phyloP scores from a whole-genome alignment of 768 basidiomycete species.

The Podaxis mareebaensis region DNA sequence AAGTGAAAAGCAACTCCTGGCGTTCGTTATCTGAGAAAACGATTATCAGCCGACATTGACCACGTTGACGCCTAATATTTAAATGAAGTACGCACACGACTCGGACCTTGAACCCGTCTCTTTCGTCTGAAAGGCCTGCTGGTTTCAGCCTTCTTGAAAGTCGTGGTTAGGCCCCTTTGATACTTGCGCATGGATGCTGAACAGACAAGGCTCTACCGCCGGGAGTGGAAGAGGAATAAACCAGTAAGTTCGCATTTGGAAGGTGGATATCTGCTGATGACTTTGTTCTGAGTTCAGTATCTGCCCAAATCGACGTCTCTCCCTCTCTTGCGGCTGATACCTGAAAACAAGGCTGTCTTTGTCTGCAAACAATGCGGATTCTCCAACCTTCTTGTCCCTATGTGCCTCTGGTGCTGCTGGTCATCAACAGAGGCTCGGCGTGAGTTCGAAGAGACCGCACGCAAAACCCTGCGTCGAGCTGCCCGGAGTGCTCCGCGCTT shows the following conservation, averaged over 20 bases:
- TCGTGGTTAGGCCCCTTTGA: not conserved
- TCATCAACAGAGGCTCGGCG: conserved; percentile 2
- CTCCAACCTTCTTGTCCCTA: conserved; percentile 5
- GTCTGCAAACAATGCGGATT: conserved; percentile 10
- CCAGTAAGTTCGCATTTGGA: not conserved
- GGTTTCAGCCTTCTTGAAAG: conserved; percentile 7
- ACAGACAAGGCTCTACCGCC: conserved; percentile 3
- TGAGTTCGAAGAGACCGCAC: conserved; percentile 5
- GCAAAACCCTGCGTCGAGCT: conserved; percentile 1
- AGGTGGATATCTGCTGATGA: not conserved
- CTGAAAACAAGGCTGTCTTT: conserved; percentile 6
- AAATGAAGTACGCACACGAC: not conserved
- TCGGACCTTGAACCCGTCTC: not conserved
- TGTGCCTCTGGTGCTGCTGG: conserved; percentile 10
- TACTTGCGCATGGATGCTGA: conserved; percentile 3
- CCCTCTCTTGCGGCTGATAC: conserved; percentile 5
- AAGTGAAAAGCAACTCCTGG: not conserved
- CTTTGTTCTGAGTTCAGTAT: not conserved
- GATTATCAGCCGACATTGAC: not conserved
- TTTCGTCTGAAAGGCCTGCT: not conserved
- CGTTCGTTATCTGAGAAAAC: not conserved
- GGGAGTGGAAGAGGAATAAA: conserved; percentile 12
- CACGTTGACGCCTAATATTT: conserved; percentile 6
- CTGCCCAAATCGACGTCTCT: conserved; percentile 13
- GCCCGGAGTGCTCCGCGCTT: conserved; percentile 11